Evolutionary conservation across 2,329 filamentous ascomycete species (phyloP).

Genomic region (Cadophora malorum): DNA sequence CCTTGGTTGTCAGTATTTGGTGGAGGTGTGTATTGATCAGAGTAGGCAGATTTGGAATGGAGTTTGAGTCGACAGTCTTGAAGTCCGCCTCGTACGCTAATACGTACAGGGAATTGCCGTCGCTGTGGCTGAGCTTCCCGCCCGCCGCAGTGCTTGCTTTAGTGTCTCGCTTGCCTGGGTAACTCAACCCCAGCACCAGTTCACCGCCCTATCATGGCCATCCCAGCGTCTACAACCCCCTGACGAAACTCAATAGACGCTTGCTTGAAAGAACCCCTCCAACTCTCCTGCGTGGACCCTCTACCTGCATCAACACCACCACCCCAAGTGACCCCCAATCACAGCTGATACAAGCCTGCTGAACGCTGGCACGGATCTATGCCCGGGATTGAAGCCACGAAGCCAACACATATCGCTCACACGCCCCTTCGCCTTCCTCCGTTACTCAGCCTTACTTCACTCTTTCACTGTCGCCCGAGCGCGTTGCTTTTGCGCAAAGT

Average conservation of each 20-base stretch:
- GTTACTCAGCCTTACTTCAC: conserved; percentile 34
- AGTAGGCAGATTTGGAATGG: not conserved
- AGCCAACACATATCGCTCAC: conserved; percentile 20
- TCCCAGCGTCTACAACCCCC: conserved; percentile 7
- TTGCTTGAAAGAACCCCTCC: conserved; percentile 16
- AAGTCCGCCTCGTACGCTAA: conserved; percentile 1
- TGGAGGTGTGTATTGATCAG: not conserved
- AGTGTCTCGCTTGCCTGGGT: not conserved
- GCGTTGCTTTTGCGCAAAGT: conserved; percentile 28
- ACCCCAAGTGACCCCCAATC: conserved; percentile 6
- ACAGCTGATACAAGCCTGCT: conserved; percentile 21
- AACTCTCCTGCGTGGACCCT: not conserved
- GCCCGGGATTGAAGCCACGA: conserved; percentile 34
- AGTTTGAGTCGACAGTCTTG: not conserved
- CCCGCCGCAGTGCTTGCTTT: conserved; percentile 20
- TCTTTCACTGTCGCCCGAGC: conserved; percentile 16
- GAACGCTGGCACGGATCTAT: conserved; percentile 13
- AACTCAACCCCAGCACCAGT: not conserved
- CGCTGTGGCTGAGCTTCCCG: conserved; percentile 17
- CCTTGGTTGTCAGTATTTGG: not conserved
- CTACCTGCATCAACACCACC: not conserved
- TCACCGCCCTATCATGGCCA: conserved; percentile 9
- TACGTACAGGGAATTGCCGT: not conserved
- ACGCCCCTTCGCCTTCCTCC: conserved; percentile 17
- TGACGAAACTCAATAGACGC: conserved; percentile 14